Evolutionary conservation across 345 rosid species (phyloP), one percentile per base, ranked within the genome.

Genomic region (Balakata baccata): DNA sequence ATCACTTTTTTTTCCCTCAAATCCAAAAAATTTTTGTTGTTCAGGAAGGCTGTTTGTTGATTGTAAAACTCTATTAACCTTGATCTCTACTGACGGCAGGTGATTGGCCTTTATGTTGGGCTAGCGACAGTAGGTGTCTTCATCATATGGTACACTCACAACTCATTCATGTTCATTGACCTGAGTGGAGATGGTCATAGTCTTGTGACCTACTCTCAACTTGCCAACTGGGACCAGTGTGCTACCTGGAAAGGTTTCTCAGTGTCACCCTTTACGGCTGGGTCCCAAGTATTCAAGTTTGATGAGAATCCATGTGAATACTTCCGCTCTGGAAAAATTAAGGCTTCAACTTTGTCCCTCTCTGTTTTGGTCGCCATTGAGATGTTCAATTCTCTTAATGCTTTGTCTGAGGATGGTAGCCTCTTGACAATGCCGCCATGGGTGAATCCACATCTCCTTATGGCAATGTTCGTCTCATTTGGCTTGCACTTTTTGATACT

Each of bases 301-400:
- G 89, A 85, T 52, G 18, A 78, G 6, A 82, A 91, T 64, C 99
- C 99, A 0, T 95, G 99, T 16, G 96, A 95, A 0, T 95, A 95
- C 78, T 95, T 95, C 84, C 90, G 74, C 3, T 66, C 79, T 0
- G 99, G 99, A 45, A 95, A 92, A 79, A 85, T 95, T 78, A 95
- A 95, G 74, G 98, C 98, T 2, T 87, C 92, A 0, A 92, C 97
- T 3, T 94, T 92, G 57, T 92, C 98, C 72, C 97, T 94, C 57
- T 85, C 98, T 0, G 98, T 94, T 13, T 74, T 94, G 89, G 98
- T 94, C 45, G 88, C 98, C 53, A 94, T 94, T 11, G 98, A 94
- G 86, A 94, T 94, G 98, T 92, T 94, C 88, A 94, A 94, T 64
- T 94, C 98, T 37, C 84, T 94, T 5, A 94, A 94, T 50, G 98